phyloP scores from a whole-genome alignment of 2,329 filamentous ascomycete species.

The Alternaria sp. region DNA sequence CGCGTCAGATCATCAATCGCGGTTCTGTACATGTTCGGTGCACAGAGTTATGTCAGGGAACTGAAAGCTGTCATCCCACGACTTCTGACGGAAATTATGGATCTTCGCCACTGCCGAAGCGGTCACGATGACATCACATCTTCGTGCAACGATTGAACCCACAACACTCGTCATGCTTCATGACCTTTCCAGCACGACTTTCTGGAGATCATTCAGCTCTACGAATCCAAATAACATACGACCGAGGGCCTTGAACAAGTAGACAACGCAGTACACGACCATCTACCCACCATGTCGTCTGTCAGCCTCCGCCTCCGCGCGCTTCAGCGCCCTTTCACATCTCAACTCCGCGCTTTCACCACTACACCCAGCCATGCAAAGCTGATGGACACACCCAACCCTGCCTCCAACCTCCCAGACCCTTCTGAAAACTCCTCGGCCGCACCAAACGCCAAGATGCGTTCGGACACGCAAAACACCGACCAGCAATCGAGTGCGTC shows the following conservation, averaged over 20 bases:
- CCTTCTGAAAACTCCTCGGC: conserved; percentile 25
- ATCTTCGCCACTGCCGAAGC: background rate
- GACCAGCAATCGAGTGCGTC: conserved; percentile 43
- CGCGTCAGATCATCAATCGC: background rate
- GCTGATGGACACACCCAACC: conserved; percentile 25
- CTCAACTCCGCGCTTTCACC: conserved; percentile 5
- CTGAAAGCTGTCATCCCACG: no score
- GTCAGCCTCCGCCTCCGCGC: conserved; percentile 9
- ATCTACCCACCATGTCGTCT: background rate
- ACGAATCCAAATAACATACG: background rate
- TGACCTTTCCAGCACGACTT: background rate
- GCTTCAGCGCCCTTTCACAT: background rate
- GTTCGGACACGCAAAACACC: conserved; percentile 33
- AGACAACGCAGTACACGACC: background rate
- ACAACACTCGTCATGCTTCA: background rate
- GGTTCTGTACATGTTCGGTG: background rate
- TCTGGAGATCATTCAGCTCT: background rate
- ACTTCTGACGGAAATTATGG: background rate
- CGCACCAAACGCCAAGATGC: conserved; percentile 27
- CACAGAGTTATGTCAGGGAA: background rate
- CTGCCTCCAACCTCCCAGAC: conserved; percentile 28
- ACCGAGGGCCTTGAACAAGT: background rate
- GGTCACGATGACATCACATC: conserved; percentile 18
- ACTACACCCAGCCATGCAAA: conserved; percentile 13
- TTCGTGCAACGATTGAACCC: background rate